phyloP scores from a whole-genome alignment of 495 filamentous ascomycete genomes.

The Lasiosphaeria miniovina region DNA sequence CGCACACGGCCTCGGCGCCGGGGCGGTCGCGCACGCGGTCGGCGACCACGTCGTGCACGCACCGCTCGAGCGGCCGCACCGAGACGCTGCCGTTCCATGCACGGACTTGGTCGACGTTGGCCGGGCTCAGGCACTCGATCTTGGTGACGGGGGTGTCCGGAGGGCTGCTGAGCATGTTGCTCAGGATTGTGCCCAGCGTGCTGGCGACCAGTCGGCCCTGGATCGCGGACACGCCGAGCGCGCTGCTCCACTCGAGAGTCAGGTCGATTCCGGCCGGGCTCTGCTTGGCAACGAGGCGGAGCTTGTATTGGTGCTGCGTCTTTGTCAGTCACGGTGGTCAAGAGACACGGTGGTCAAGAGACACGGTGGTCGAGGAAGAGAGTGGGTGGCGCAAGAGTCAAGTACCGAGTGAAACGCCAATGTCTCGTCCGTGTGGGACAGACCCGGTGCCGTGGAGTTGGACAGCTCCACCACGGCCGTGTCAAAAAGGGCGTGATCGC shows the following conservation, averaged over 20 bases:
- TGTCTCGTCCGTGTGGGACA: background rate
- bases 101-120: conserved; percentile 17
- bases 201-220: conserved; percentile 23
- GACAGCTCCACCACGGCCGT: background rate
- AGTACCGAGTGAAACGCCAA: no score
- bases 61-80: conserved; percentile 20
- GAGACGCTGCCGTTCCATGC: conserved; percentile 18
- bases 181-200: conserved; percentile 21
- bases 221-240: conserved; percentile 14
- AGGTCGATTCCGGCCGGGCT: conserved; percentile 9
- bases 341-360: no score
- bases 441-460: background rate
- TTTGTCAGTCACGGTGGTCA: background rate
- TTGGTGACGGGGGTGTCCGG: conserved; percentile 7
- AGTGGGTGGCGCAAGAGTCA: no score
- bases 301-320: conserved; percentile 9
- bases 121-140: conserved; percentile 19
- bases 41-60: conserved; percentile 29
- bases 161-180: conserved; percentile 10
- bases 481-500: background rate
- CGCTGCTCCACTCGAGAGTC: conserved; percentile 23
- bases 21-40: conserved; percentile 16
- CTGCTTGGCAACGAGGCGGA: conserved; percentile 1
- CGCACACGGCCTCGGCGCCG: conserved; percentile 22
- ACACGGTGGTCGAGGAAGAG: no score